Evolutionary conservation across 345 rosid genomes (phyloP).

Genomic region (Hirschfeldia incana): DNA sequence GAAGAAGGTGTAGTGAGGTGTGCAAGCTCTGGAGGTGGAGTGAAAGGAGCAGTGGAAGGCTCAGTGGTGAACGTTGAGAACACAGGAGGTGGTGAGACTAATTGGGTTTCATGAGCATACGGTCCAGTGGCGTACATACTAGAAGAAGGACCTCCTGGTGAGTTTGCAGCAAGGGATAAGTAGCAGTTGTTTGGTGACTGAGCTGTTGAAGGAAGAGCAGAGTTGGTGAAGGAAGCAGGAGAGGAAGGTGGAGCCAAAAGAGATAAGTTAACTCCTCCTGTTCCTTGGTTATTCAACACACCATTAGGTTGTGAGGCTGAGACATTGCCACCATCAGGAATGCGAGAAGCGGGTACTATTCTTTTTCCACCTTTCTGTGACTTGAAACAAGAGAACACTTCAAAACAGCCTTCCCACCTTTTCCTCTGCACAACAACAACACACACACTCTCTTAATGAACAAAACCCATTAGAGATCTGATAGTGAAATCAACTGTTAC

Average conservation of each 20-base stretch:
- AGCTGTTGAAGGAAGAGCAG: slow-evolving; percentile 89
- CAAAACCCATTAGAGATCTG: background rate
- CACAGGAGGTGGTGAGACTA: slow-evolving; percentile 98
- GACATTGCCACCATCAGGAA: slow-evolving; percentile 69
- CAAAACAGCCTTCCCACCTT: slow-evolving; percentile 94
- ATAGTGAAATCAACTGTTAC: background rate
- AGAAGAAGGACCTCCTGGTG: slow-evolving; percentile 90
- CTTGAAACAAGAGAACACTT: slow-evolving; percentile 79
- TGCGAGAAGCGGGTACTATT: slow-evolving; percentile 85
- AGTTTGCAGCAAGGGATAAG: slow-evolving; percentile 72
- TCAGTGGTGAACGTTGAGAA: slow-evolving; percentile 94
- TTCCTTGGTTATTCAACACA: slow-evolving; percentile 63
- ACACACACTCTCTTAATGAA: background rate
- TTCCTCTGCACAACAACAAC: slow-evolving; percentile 54
- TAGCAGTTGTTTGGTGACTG: slow-evolving; percentile 87
- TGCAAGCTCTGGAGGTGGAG: slow-evolving; percentile 97
- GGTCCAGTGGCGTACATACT: slow-evolving; percentile 96
- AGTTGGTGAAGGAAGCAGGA: slow-evolving; percentile 87
- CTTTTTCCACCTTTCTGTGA: slow-evolving; percentile 87
- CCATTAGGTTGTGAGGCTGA: slow-evolving; percentile 56
- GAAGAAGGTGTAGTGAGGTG: slow-evolving; percentile 95
- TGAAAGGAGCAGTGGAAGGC: slow-evolving; percentile 96
- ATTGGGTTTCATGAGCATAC: slow-evolving; percentile 90
- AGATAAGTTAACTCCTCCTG: slow-evolving; percentile 58
- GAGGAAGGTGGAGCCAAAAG: slow-evolving; percentile 98